Evolutionary conservation across 2,329 filamentous ascomycete species (phyloP).

Genomic region (Davidsoniella neocaledoniae): DNA sequence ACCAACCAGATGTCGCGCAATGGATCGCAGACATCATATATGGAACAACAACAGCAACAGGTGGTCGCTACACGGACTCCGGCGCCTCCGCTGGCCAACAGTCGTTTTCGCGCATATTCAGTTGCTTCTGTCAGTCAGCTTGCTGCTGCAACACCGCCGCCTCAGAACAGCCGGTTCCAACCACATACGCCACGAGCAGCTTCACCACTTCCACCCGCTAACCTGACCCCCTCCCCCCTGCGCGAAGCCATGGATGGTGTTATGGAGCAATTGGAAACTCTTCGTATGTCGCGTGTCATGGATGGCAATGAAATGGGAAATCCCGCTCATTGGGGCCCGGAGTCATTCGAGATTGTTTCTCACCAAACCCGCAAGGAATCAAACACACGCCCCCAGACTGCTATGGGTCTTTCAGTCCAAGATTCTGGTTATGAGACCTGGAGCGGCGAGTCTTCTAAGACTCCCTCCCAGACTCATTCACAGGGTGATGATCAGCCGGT

Average conservation of each 20-base stretch:
- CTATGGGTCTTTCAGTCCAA: conserved; percentile 46
- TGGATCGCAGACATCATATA: conserved; percentile 22
- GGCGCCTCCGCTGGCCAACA: conserved; percentile 6
- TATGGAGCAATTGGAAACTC: conserved; percentile 83
- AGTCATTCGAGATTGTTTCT: conserved; percentile 52
- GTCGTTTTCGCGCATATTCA: conserved; percentile 11
- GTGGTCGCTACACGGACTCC: neutral
- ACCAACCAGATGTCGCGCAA: conserved; percentile 17
- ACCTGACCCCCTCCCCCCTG: conserved; percentile 75
- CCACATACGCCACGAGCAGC: conserved; percentile 37
- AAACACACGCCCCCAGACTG: conserved; percentile 47
- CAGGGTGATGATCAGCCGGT: conserved; percentile 5
- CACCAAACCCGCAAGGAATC: conserved; percentile 18
- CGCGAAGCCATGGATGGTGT: conserved; percentile 96
- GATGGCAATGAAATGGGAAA: conserved; percentile 20
- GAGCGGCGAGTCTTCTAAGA: conserved; percentile 32
- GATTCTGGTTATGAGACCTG: conserved; percentile 47
- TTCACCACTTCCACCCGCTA: conserved; percentile 53
- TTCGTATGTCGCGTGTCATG: conserved; percentile 43
- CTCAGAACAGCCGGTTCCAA: conserved; percentile 4
- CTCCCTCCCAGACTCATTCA: conserved; percentile 1
- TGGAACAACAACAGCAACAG: conserved; percentile 8
- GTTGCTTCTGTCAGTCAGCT: neutral
- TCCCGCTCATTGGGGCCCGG: conserved; percentile 74
- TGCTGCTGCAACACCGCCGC: neutral